Conservation (phyloP, 139 green algal species). For the Picochlorum sp. region DNA sequence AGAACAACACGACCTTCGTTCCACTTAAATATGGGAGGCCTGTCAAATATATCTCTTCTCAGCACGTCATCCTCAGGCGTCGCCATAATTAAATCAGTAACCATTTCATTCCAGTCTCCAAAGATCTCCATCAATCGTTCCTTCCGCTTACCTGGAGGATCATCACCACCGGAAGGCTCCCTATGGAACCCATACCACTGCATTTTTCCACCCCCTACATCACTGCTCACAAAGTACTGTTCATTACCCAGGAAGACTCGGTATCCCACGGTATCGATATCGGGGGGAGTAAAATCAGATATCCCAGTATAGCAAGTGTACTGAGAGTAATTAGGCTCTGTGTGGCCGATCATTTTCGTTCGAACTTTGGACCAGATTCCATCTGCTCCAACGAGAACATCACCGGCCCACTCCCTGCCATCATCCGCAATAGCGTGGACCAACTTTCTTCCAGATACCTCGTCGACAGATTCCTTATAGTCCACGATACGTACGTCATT, state of each 20-base stretch:
- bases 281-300: constrained; percentile 76
- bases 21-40: constrained; percentile 48
- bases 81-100: constrained; percentile 35
- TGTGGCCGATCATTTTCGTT: constrained; percentile 52
- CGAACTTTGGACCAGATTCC: constrained; percentile 86
- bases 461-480: constrained; percentile 11
- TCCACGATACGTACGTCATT: constrained; percentile 47
- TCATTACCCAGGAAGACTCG: constrained; percentile 92
- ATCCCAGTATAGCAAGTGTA: constrained; percentile 95
- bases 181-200: constrained; percentile 98
- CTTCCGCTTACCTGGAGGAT: constrained; percentile 51
- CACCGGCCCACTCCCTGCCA: constrained; percentile 50
- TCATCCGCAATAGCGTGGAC: constrained; percentile 54
- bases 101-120: constrained; percentile 68
- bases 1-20: constrained; percentile 70
- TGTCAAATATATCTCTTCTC: constrained; percentile 91
- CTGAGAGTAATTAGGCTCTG: constrained; percentile 54
- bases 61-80: constrained; percentile 88
- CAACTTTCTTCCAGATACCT: constrained; percentile 8
- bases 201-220: constrained; percentile 94
- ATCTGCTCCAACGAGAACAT: constrained; percentile 89
- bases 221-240: constrained; percentile 95
- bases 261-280: constrained; percentile 79
- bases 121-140: constrained; percentile 80
- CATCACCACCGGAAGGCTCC: constrained; percentile 57